Base-by-base conservation (phyloP, 306 rosid species). In the Ziziphus jujuba region DNA sequence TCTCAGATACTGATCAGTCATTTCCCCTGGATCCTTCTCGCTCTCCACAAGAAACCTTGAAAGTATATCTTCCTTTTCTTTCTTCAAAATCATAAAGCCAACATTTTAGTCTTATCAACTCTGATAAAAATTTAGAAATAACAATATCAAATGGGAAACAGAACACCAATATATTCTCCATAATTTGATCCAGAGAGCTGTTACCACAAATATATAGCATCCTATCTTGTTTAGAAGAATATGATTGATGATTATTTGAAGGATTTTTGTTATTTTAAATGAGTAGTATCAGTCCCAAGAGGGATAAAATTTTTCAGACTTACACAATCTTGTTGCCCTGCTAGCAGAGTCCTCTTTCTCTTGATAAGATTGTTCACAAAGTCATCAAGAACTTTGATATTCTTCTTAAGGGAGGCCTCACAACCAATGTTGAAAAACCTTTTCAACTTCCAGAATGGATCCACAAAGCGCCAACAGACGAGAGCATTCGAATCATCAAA, bases 361-460 rank as follows among this genome's bases (percentile, higher is more conserved):
- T 38, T 66, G 43, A 87, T 87, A 1, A 83, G 59, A 63, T 59
- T 70, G 71, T 79, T 45, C 23, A 84, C 87, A 44, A 89, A 89
- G 59, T 56, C 78, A 58, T 87, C 78, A 1, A 89, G 58, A 24
- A 81, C 23, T 69, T 79, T 75, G 25, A 84, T 28, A 35, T 89
- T 62, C 61, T 65, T 75, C 61, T 76, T 83, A 0, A 90, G 87
- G 40, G 75, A 44, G 40, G 85, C 86, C 64, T 90, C 96, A 49
- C 72, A 63, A 43, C 96, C 95, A 61, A 90, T 58, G 65, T 83
- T 87, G 6, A 90, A 85, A 59, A 68, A 79, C 65, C 84, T 84
- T 63, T 87, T 89, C 35, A 89, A 56, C 72, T 66, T 81, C 96
- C 93, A 89, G 6, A 79, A 54, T 33, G 96, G 93, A 77, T 89